A percentile compares a stretch with the other conserved stretches of the same genome.
Evolutionary conservation across 805 yeast species (phyloP).

Genomic region (Ogataea nitratoaversa): DNA sequence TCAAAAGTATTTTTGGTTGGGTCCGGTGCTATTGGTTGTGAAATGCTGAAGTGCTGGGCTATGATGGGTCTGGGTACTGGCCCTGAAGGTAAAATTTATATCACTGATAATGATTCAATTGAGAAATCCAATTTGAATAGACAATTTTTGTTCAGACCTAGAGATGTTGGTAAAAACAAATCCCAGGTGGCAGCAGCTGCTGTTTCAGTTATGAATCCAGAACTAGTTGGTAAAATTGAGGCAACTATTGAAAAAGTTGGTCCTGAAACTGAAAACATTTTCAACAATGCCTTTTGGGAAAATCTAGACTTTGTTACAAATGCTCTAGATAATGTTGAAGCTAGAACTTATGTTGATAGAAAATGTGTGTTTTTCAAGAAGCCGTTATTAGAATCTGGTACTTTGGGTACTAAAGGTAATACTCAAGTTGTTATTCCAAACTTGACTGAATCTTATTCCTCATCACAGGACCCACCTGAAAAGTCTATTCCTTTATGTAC

Average conservation of each 20-base stretch:
- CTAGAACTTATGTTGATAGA: conserved; percentile 95
- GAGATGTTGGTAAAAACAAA: conserved; percentile 88
- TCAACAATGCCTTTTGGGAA: conserved; percentile 83
- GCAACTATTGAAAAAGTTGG: conserved; percentile 86
- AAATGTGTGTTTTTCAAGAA: conserved; percentile 91
- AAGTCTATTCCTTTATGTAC: conserved; percentile 97
- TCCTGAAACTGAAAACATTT: conserved; percentile 83
- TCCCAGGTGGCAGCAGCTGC: conserved; percentile 89
- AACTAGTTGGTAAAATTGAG: conserved; percentile 69
- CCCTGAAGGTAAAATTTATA: conserved; percentile 73
- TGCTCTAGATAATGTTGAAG: conserved; percentile 96
- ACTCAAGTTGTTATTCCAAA: conserved; percentile 94
- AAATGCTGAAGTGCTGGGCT: conserved; percentile 98
- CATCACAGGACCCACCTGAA: conserved; percentile 98
- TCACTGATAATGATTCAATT: conserved; percentile 93
- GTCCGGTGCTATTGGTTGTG: conserved; percentile 98
- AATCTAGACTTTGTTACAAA: conserved; percentile 85
- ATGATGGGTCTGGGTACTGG: conserved; percentile 94
- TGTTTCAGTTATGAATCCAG: conserved; percentile 81
- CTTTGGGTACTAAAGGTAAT: conserved; percentile 97
- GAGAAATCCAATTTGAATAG: conserved; percentile 95
- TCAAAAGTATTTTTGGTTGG: conserved; percentile 88
- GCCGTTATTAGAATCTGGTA: conserved; percentile 92
- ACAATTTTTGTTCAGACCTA: conserved; percentile 91
- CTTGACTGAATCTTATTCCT: conserved; percentile 91